phyloP scores from a whole-genome alignment of 129 eudicot species.

The Flaveria linearis region DNA sequence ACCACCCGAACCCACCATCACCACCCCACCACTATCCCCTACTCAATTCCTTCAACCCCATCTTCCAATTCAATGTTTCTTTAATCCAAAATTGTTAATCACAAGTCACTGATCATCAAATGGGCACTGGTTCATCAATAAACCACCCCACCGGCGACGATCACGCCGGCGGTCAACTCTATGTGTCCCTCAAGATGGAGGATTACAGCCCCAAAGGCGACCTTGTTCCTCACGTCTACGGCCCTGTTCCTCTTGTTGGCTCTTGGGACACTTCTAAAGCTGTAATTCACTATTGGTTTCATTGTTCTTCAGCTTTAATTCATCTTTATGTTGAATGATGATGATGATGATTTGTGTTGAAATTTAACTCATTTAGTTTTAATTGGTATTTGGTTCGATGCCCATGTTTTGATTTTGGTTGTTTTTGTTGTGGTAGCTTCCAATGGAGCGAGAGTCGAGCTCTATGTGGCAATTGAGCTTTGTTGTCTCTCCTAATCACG shows the following conservation, averaged over 20 bases:
- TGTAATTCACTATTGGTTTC: conserved; percentile 32
- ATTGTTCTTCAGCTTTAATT: background rate
- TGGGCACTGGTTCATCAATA: conserved; percentile 82
- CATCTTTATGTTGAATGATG: background rate
- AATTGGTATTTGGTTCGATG: no score
- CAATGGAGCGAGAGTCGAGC: conserved; percentile 88
- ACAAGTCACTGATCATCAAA: conserved; percentile 6
- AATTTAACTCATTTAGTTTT: no score
- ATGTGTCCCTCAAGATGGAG: conserved; percentile 90
- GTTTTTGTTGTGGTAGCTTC: conserved; percentile 43
- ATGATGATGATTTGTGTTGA: background rate
- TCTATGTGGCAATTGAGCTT: conserved; percentile 93
- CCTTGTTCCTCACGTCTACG: conserved; percentile 80
- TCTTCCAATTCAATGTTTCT: background rate
- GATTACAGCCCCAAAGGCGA: conserved; percentile 58
- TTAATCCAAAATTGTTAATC: conserved; percentile 1
- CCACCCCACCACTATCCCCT: background rate
- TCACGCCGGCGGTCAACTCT: conserved; percentile 86
- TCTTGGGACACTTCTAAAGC: conserved; percentile 93
- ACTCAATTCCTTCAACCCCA: background rate
- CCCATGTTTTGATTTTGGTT: background rate
- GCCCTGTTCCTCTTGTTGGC: conserved; percentile 86
- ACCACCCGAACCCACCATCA: conserved; percentile 3
- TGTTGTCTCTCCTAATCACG: conserved; percentile 92
- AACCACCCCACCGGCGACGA: conserved; percentile 55